Evolutionary conservation across 257 asterid genomes (phyloP).

Genomic region (Petunia secreta): DNA sequence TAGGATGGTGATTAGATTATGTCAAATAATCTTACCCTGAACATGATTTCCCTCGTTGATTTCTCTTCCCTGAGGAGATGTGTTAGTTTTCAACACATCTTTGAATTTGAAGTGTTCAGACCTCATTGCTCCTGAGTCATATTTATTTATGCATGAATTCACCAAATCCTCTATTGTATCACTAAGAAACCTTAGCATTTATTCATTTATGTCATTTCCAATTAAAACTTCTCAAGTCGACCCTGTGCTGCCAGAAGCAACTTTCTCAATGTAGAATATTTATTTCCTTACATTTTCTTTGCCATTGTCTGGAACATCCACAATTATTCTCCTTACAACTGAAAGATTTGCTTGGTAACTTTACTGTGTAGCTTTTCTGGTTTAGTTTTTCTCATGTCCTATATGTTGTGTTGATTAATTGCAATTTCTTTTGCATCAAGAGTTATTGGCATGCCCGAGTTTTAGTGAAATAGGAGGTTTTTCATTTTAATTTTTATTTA

Average conservation of each 20-base stretch:
- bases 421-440: background rate
- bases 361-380: conserved; percentile 13
- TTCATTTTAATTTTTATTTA: background rate
- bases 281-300: background rate
- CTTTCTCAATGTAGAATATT: background rate
- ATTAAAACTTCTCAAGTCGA: background rate
- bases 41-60: background rate
- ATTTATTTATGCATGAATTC: background rate
- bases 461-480: background rate
- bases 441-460: background rate
- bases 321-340: background rate
- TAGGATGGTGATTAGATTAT: conserved; percentile 10
- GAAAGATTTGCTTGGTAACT: background rate
- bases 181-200: background rate
- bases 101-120: background rate
- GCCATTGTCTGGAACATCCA: conserved; percentile 17
- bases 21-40: conserved; percentile 6
- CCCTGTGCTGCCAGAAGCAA: conserved; percentile 16
- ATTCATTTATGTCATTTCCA: conserved; percentile 10
- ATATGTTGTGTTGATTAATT: background rate
- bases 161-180: conserved; percentile 3
- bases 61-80: background rate
- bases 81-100: background rate
- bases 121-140: background rate
- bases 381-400: background rate